A percentile compares a stretch with the other conserved stretches of the same genome.
phyloP scores from a whole-genome alignment of 1,284 basidiomycete species.

The Meira nashicola region DNA sequence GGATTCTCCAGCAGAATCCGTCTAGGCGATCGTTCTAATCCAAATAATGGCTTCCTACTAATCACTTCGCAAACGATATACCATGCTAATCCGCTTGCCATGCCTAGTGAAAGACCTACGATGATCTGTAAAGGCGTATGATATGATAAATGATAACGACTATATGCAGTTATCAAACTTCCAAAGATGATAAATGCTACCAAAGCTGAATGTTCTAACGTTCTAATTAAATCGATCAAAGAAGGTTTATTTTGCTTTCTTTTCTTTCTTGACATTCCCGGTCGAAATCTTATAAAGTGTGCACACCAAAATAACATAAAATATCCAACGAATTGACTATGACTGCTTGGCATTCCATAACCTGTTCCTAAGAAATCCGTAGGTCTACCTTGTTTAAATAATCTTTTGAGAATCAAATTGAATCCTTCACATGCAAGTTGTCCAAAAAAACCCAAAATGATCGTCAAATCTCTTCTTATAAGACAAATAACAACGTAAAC shows the following conservation, averaged over 20 bases:
- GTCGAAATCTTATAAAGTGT: slow-evolving; percentile 65
- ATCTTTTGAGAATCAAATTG: slow-evolving; percentile 68
- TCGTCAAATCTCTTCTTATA: slow-evolving; percentile 69
- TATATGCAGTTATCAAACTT: slow-evolving; percentile 69
- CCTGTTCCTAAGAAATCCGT: slow-evolving; percentile 63
- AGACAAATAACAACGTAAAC: slow-evolving; percentile 72
- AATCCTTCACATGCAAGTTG: slow-evolving; percentile 69
- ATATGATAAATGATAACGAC: slow-evolving; percentile 68
- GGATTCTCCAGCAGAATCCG: slow-evolving; percentile 61
- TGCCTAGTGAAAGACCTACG: slow-evolving; percentile 68
- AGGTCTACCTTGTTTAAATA: slow-evolving; percentile 68
- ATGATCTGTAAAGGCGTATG: slow-evolving; percentile 68
- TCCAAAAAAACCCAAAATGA: slow-evolving; percentile 76
- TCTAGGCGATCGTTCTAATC: not conserved
- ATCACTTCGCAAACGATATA: slow-evolving; percentile 65
- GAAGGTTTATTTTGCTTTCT: slow-evolving; percentile 1
- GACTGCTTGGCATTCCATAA: slow-evolving; percentile 81
- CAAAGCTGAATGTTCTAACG: slow-evolving; percentile 51
- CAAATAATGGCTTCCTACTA: not conserved
- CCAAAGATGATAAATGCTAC: slow-evolving; percentile 61
- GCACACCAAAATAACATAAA: slow-evolving; percentile 70
- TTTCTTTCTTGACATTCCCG: slow-evolving; percentile 41
- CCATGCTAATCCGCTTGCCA: slow-evolving; percentile 60
- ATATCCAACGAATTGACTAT: slow-evolving; percentile 83
- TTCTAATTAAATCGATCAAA: slow-evolving; percentile 26